Evolutionary conservation across 192 early-diverging fungal species (phyloP), one percentile per base, ranked within the genome.

Genomic region (Chytriomyces hyalinus): DNA sequence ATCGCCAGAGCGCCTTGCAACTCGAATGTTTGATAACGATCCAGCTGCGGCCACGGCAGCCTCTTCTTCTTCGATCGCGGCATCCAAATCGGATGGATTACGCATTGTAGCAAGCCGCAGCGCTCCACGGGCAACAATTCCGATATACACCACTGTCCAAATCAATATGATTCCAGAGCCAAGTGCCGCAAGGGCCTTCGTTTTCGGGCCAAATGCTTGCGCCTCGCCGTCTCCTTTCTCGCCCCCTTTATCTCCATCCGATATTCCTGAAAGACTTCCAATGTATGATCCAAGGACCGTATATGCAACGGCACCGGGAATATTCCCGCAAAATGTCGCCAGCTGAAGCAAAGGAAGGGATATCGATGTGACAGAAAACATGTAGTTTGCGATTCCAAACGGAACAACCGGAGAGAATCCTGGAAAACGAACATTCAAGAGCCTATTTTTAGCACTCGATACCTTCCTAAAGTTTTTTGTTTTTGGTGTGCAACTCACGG

Each of bases 61-160:
- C 36, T 43, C 63, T 65, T 26, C 63, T 3, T 43, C 36, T 26
- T 15, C 63, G 17, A 65, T 26, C 20, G 24, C 11, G 17, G 11
- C 63, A 65, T 26, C 63, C 24, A 26, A 15, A 70, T 11, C 10
- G 5, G 65, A 26, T 17, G 26, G 17, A 53, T 51, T 59, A 4
- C 71, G 71, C 53, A 26, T 20, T 11, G 71, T 73, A 9, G 71
- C 71, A 10, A 73, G 61, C 13, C 79, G 61, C 49, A 80, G 47
- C 6, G 79, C 79, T 20, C 79, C 75, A 9, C 65, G 62, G 6
- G 79, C 79, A 70, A 80, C 64, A 17, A 70, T 49, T n/a, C 75
- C 74, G 20, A 80, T 80, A 66, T 70, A 80, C 11, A 76, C 79
- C 44, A 80, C 79, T 36, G 73, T 77, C 68, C 73, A 64, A 6